These are phyloP conservation scores for Paramecium tetraurelia DNA, from an alignment of 73 alveolate genomes.

Conservation along the genomic window DNA sequence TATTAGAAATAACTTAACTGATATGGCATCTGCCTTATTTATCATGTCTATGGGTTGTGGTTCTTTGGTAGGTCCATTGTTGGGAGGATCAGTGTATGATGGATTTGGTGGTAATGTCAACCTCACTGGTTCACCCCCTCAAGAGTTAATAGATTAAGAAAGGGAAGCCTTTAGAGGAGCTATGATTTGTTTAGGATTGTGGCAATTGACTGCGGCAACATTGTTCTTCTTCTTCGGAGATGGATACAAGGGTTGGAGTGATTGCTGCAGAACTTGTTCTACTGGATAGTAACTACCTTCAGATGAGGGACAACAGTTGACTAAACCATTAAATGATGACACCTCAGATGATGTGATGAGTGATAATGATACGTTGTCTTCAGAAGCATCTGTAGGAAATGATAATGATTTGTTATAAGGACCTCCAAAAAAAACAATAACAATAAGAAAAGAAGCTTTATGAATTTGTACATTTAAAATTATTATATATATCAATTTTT, in stretches of 20 bases:
- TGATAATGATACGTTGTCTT: constrained; percentile 6
- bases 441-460: constrained; percentile 17
- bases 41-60: constrained; percentile 50
- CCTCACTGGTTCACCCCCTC: not conserved
- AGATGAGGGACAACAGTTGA: not conserved
- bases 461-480: constrained; percentile 9
- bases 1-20: constrained; percentile 6
- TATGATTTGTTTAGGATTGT: not conserved
- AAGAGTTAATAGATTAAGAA: not conserved
- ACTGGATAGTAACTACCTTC: not conserved
- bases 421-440: constrained; percentile 1
- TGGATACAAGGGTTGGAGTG: constrained; percentile 47
- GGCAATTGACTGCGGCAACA: not conserved
- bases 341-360: constrained; percentile 25
- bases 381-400: not conserved
- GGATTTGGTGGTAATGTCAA: constrained; percentile 38
- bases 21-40: constrained; percentile 46
- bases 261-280: not conserved
- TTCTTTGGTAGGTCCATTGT: not conserved
- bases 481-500: constrained; percentile 27
- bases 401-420: not conserved
- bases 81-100: constrained; percentile 45
- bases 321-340: not conserved
- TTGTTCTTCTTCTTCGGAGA: constrained; percentile 36
- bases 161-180: not conserved